Evolutionary conservation across 2,329 filamentous ascomycete genomes (phyloP), one percentile per base, ranked within the genome.

Genomic region (Gaeumannomyces sp.): DNA sequence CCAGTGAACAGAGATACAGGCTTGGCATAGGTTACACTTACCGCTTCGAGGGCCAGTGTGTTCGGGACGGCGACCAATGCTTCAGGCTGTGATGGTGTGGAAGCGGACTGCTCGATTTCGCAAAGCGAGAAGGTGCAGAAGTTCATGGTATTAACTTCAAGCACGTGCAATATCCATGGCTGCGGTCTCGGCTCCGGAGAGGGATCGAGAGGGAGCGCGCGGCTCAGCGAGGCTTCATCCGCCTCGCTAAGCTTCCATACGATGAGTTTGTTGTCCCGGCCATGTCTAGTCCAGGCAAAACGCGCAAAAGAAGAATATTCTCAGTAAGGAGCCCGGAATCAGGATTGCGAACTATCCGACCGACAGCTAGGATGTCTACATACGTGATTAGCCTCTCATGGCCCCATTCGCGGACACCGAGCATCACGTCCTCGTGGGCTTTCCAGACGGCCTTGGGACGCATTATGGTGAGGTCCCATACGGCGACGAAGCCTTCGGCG

Each of bases 131-230:
- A 97, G 1, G 90, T 84, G 74, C 95, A 99, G 74, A 98, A 99
- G 73, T 98, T 99, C 78, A 98, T 85, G 1, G 94, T 92, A 72
- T 97, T 97, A 59, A 98, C 92, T 6, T 90, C 82, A 6, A 99
- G 79, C 4, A 91, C 84, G 75, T 97, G 86, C 28, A 97, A 76
- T n/a, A 97, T 79, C 92, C 92, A 96, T 35, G 95, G 95, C 71
- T 88, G 83, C 25, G 83, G 84, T 68, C 78, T 83, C 62, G 75
- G 75, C 60, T 75, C 77, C 33, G 74, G 75, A 1, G 73, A 78
- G 60, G 78, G 77, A 67, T 96, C 91, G 38, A 94, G 83, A 0
- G 94, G 94, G 16, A 96, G 79, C 11, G 79, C 79, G 45, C 82
- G 88, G 70, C 88, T 90, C 68, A 97, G 79, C 22, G 79, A 75